Base-by-base conservation (phyloP, 2,329 filamentous ascomycete genomes). In the Fusarium decemcellulare region DNA sequence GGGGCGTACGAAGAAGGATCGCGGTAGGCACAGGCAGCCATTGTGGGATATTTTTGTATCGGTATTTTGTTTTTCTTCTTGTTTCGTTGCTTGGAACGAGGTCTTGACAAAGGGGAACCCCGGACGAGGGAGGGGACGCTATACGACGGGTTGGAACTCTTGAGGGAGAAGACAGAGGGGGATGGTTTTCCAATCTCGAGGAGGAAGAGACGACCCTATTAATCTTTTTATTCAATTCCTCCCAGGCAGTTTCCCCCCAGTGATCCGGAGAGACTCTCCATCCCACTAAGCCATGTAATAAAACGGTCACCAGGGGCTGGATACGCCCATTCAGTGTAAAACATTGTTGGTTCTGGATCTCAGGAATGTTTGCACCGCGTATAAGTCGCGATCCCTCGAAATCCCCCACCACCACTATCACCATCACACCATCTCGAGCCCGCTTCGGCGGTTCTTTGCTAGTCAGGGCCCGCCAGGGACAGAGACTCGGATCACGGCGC, bases 151-250 rank as follows among this genome's bases (percentile, higher is more conserved):
- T 18, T 46, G 5, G 34, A 44, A 63, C 40, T 70, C 44, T 43
- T 55, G 58, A 71, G 61, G 61, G 57, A 59, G 61, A 63, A 23
- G 15, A 40, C 36, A 32, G 53, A 63, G 44, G 58, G 63, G 63
- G 61, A 69, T 71, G 32, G 44, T 50, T 16, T 53, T 62, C 52
- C 53, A 55, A 61, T 58, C 52, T 59, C 40, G 11, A 66, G 56
- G 32, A 70, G 44, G 16, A 8, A 34, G 67, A 23, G 23, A 23
- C 23, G 68, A 68, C 51, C 56, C 55, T 52, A 40, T 30, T 30
- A 68, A 65, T 71, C 67, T 68, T 71, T 70, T 71, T 70, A 70
- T 70, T 68, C 67, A 70, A 70, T 71, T 70, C 67, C 67, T 65
- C 47, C 23, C 3, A 23, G 23, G 23, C 23, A 23, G 23, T 23